Conservation (phyloP, 768 basidiomycete genomes). For the Naganishia vishniacii region DNA sequence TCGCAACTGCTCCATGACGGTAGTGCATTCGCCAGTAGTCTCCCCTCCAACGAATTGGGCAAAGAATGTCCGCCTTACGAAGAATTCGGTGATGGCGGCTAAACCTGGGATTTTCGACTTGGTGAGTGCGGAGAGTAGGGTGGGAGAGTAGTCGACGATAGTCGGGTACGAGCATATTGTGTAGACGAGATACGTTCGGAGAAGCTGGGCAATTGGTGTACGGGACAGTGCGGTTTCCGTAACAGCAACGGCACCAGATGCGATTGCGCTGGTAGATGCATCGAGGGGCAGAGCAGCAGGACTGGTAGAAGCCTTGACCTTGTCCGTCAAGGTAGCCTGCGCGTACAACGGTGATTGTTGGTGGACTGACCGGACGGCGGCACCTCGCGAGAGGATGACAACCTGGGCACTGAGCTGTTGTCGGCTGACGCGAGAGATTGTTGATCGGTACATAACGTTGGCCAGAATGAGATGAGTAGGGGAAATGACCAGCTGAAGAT, state of each 20-base stretch:
- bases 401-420: constrained; percentile 2
- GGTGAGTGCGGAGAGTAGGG: constrained; percentile 57
- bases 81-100: constrained; percentile 59
- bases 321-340: background rate
- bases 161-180: constrained; percentile 69
- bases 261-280: background rate
- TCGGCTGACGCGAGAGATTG: constrained; percentile 6
- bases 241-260: background rate
- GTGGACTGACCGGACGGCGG: background rate
- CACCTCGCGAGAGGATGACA: background rate
- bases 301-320: background rate
- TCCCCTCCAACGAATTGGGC: constrained; percentile 89
- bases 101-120: constrained; percentile 57
- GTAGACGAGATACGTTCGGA: constrained; percentile 77
- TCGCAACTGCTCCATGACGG: constrained; percentile 62
- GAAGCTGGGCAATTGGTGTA: constrained; percentile 50
- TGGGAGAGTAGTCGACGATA: constrained; percentile 70
- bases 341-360: background rate
- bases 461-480: background rate
- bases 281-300: background rate
- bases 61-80: constrained; percentile 79
- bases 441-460: constrained; percentile 1
- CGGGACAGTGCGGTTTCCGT: constrained; percentile 19
- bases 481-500: background rate
- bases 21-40: constrained; percentile 63